These are phyloP conservation scores for Populus hybrid DNA, from an alignment of 441 rosid species.

Conservation along the genomic window DNA sequence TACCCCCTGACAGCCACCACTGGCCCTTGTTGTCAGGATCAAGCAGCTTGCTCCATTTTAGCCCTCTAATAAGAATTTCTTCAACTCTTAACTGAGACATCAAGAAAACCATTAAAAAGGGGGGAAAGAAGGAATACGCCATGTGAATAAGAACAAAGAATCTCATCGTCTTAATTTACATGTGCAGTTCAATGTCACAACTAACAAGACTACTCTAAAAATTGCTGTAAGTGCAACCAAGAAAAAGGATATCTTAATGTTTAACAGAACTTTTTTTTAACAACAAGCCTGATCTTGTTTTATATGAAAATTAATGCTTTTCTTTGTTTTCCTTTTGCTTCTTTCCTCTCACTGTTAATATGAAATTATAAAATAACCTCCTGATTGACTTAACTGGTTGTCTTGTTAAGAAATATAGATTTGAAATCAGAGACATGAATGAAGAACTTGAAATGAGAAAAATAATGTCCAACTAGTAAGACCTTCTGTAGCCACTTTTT, in stretches of 20 bases:
- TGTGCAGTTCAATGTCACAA: neutral
- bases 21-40: constrained; percentile 88
- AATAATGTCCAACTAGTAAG: neutral
- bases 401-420: neutral
- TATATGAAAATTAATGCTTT: too few relatives aligned
- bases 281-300: too few relatives aligned
- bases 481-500: constrained; percentile 98
- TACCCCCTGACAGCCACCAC: constrained; percentile 84
- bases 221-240: too few relatives aligned
- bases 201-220: too few relatives aligned
- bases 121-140: neutral
- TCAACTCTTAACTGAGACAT: constrained; percentile 62
- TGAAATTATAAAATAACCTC: neutral
- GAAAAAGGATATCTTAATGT: too few relatives aligned
- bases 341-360: too few relatives aligned
- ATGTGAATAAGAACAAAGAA: neutral
- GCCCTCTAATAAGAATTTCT: constrained; percentile 64
- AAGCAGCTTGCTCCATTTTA: constrained; percentile 87
- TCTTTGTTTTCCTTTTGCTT: too few relatives aligned
- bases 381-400: neutral
- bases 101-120: neutral
- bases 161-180: neutral
- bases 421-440: neutral
- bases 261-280: too few relatives aligned
- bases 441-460: neutral